Conservation (phyloP, 148 eudicot genomes). For the Polygonum aviculare region DNA sequence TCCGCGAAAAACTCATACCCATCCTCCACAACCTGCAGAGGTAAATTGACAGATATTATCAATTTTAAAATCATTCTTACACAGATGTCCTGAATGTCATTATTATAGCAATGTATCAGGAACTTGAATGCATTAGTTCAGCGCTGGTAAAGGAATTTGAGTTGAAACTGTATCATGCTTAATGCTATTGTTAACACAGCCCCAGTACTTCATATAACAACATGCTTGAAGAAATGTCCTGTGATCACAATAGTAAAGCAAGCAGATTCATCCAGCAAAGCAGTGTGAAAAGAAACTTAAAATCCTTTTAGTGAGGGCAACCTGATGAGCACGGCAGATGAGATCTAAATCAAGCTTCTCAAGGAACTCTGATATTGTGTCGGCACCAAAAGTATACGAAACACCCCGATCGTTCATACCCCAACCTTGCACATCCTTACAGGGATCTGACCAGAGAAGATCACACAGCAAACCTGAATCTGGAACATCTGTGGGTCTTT, state of each 20-base stretch:
- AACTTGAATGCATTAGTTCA: not conserved
- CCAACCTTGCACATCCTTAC: conserved; percentile 14
- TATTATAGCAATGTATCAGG: not conserved
- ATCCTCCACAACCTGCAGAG: conserved; percentile 49
- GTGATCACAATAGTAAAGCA: not conserved
- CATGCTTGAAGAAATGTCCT: not conserved
- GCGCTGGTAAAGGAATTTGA: not conserved
- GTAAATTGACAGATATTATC: not conserved
- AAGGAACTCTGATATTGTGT: conserved; percentile 10
- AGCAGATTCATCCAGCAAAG: not conserved
- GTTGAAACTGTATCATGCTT: not conserved
- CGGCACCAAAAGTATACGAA: conserved; percentile 17
- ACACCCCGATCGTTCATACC: conserved; percentile 15
- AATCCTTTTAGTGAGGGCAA: not conserved
- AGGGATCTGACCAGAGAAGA: conserved; percentile 19
- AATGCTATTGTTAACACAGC: not conserved
- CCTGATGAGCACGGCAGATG: conserved; percentile 19
- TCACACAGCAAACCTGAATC: conserved; percentile 20
- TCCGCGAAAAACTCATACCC: conserved; percentile 51
- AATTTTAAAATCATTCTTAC: not conserved
- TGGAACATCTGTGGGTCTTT: conserved; percentile 15
- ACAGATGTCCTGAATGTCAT: not conserved
- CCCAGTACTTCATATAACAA: not conserved
- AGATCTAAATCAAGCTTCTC: conserved; percentile 16
- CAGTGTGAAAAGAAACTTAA: not conserved